Percentiles rank a stretch among this genome's conserved stretches.
Evolutionary conservation across 306 rosid genomes (phyloP).

Genomic region (Fragaria iinumae): DNA sequence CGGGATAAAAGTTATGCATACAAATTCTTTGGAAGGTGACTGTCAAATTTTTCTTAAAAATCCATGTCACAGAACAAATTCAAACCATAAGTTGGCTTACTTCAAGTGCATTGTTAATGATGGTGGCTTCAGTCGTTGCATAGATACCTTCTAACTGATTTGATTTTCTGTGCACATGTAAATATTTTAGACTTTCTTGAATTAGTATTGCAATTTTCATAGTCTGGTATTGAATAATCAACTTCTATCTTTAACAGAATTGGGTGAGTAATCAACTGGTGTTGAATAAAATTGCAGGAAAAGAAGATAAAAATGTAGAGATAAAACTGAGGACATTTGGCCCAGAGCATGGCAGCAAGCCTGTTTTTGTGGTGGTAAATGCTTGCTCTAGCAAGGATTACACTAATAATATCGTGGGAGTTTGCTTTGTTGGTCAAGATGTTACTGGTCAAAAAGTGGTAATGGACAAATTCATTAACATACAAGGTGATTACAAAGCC

Average conservation of each 20-base stretch:
- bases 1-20: background rate
- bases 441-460: constrained; percentile 90
- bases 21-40: background rate
- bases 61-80: background rate
- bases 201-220: background rate
- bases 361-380: constrained; percentile 85
- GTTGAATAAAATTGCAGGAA: constrained; percentile 65
- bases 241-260: background rate
- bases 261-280: constrained; percentile 32
- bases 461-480: constrained; percentile 94
- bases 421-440: constrained; percentile 99
- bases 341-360: constrained; percentile 54
- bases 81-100: background rate
- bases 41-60: background rate
- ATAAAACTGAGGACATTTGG: constrained; percentile 87
- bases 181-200: background rate
- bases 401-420: constrained; percentile 80
- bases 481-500: constrained; percentile 97
- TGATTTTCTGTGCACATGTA: background rate
- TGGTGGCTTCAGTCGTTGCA: background rate
- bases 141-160: background rate
- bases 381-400: constrained; percentile 98
- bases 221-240: background rate
- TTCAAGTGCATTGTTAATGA: background rate
- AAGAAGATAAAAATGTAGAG: constrained; percentile 94